Evolutionary conservation across 192 early-diverging fungal species (phyloP).

Genomic region (Coemansia sp.): DNA sequence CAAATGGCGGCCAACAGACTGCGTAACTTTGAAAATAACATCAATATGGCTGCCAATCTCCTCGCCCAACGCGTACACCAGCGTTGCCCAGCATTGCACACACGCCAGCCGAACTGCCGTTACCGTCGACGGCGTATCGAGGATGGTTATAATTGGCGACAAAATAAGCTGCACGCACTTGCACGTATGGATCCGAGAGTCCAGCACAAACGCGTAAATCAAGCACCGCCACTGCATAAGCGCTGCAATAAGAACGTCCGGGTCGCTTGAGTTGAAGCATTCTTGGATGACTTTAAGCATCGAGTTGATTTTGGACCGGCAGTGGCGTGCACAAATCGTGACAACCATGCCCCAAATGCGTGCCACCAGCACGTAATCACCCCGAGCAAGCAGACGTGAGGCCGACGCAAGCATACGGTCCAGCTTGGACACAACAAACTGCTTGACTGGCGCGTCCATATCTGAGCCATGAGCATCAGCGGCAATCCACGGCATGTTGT

Average conservation of each 20-base stretch:
- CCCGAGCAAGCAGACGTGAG: slow-evolving; percentile 19
- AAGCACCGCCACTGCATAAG: slow-evolving; percentile 54
- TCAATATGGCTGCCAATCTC: slow-evolving; percentile 29
- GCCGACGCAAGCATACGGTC: slow-evolving; percentile 15
- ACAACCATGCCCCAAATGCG: slow-evolving; percentile 51
- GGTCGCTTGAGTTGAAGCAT: slow-evolving; percentile 38
- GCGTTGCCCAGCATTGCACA: slow-evolving; percentile 47
- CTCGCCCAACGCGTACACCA: slow-evolving; percentile 48
- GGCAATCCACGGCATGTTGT: slow-evolving; percentile 51
- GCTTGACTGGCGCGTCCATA: slow-evolving; percentile 17
- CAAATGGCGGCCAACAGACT: not conserved
- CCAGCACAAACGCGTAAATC: slow-evolving; percentile 43
- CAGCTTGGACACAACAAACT: slow-evolving; percentile 22
- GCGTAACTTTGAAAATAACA: slow-evolving; percentile 12
- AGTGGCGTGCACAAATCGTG: slow-evolving; percentile 34
- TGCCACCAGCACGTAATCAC: slow-evolving; percentile 27
- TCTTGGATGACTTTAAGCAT: slow-evolving; percentile 33
- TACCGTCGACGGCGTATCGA: not conserved
- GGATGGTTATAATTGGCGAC: slow-evolving; percentile 24
- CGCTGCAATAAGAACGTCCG: slow-evolving; percentile 23
- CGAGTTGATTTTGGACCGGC: slow-evolving; percentile 22
- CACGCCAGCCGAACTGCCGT: slow-evolving; percentile 27
- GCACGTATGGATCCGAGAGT: slow-evolving; percentile 21
- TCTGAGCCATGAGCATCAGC: slow-evolving; percentile 37
- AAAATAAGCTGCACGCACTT: slow-evolving; percentile 36